phyloP scores from a whole-genome alignment of 2,329 filamentous ascomycete species.

The Aspergillus arachidicola region DNA sequence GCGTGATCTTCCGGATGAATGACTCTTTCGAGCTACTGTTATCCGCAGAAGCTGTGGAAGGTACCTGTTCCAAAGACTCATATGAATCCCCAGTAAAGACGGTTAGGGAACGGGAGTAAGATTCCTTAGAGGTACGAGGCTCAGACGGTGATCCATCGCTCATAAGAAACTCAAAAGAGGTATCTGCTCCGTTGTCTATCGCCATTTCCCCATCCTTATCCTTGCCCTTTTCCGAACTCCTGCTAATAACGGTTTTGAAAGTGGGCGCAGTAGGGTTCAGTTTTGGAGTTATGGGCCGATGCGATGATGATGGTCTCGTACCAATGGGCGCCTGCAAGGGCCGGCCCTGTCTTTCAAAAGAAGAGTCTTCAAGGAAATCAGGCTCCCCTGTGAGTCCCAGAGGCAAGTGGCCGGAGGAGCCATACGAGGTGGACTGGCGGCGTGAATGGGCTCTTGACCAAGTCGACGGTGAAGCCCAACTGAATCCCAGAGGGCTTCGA shows the following conservation, averaged over 20 bases:
- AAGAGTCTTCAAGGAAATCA: slow-evolving; percentile 48
- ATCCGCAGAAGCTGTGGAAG: slow-evolving; percentile 46
- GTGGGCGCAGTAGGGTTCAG: slow-evolving; percentile 89
- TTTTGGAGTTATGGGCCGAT: slow-evolving; percentile 59
- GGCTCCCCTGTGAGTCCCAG: slow-evolving; percentile 56
- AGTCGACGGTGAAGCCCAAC: slow-evolving; percentile 57
- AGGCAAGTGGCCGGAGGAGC: slow-evolving; percentile 67
- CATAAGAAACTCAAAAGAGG: slow-evolving; percentile 33
- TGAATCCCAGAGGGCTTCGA: slow-evolving; percentile 55
- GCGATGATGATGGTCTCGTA: slow-evolving; percentile 66
- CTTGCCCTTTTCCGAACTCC: slow-evolving; percentile 50
- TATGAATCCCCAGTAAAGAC: slow-evolving; percentile 50
- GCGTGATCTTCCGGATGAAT: slow-evolving; percentile 55
- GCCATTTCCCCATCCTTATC: slow-evolving; percentile 44
- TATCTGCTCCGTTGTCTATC: slow-evolving; percentile 36
- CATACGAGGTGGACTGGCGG: slow-evolving; percentile 76
- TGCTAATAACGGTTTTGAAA: slow-evolving; percentile 73
- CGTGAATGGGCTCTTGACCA: slow-evolving; percentile 80
- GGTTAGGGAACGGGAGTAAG: slow-evolving; percentile 44
- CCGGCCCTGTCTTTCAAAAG: slow-evolving; percentile 50
- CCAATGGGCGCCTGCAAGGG: slow-evolving; percentile 72
- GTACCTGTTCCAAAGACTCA: slow-evolving; percentile 51
- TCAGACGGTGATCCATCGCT: slow-evolving; percentile 48
- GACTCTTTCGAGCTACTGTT: slow-evolving; percentile 48
- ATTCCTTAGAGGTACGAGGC: slow-evolving; percentile 47